A percentile compares a stretch with the other conserved stretches of the same genome.
These are phyloP conservation scores for Dillenia turbinata DNA, from an alignment of 164 flowering plant genomes.

Conservation along the genomic window DNA sequence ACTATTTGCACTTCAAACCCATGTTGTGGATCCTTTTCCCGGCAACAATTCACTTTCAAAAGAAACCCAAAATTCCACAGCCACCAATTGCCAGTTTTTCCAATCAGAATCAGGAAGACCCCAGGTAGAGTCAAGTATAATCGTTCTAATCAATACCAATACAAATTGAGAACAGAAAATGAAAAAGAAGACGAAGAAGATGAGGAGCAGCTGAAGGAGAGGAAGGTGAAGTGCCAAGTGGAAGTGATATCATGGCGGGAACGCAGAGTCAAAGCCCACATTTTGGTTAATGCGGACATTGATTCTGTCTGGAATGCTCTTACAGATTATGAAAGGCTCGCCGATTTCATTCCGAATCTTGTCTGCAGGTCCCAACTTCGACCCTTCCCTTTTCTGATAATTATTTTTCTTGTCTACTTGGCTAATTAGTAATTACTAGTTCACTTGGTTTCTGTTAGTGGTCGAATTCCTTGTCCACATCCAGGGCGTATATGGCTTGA, in stretches of 20 bases:
- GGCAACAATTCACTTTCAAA: constrained; percentile 6
- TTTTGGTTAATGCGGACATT: constrained; percentile 54
- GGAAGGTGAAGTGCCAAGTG: constrained; percentile 67
- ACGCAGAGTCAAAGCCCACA: constrained; percentile 60
- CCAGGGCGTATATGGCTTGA: constrained; percentile 96
- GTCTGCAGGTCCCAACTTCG: constrained; percentile 52
- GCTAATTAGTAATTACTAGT: background rate
- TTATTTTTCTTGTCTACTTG: constrained; percentile 1
- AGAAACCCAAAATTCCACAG: background rate
- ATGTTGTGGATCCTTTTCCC: constrained; percentile 4
- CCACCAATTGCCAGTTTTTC: background rate
- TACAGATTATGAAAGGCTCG: constrained; percentile 91
- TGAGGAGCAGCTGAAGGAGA: constrained; percentile 21
- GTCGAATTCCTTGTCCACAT: constrained; percentile 86
- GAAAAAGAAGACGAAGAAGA: constrained; percentile 20
- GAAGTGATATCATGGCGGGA: constrained; percentile 97
- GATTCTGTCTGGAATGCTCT: constrained; percentile 79
- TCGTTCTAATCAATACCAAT: background rate
- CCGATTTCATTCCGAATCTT: constrained; percentile 91
- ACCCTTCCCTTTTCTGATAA: background rate
- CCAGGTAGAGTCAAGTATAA: background rate
- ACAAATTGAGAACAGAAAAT: background rate
- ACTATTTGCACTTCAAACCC: constrained; percentile 8
- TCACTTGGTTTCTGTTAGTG: constrained; percentile 32
- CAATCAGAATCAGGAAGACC: constrained; percentile 1